A percentile compares a stretch with the other conserved stretches of the same genome.
These are phyloP conservation scores for Crithidia expoeki DNA, from an alignment of 208 protist species.

Conservation along the genomic window DNA sequence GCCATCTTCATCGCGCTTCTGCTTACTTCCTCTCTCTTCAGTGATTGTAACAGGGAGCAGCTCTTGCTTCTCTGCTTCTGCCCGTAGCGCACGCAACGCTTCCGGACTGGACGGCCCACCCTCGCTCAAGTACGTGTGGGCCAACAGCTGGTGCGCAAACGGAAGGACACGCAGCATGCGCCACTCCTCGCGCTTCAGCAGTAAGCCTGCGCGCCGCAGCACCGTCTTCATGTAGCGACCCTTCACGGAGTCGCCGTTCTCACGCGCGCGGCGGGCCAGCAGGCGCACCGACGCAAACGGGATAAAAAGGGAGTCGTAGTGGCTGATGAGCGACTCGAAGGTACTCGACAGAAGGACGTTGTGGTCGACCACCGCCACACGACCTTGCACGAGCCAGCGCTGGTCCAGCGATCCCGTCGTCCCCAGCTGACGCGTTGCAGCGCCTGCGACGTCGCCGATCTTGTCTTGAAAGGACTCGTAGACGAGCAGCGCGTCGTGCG, in stretches of 20 bases:
- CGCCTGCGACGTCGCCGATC: constrained; percentile 60
- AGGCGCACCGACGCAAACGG: constrained; percentile 75
- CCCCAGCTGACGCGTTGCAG: constrained; percentile 66
- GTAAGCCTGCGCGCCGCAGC: constrained; percentile 48
- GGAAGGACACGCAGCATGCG: constrained; percentile 75
- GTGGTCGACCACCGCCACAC: constrained; percentile 89
- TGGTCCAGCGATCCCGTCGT: constrained; percentile 60
- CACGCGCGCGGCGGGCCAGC: constrained; percentile 65
- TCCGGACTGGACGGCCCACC: constrained; percentile 53
- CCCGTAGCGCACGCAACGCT: constrained; percentile 53
- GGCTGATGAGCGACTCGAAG: constrained; percentile 75
- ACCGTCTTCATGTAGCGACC: constrained; percentile 61
- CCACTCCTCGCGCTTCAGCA: constrained; percentile 43
- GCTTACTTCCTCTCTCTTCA: neutral
- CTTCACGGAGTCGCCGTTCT: constrained; percentile 52
- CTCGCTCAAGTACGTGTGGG: constrained; percentile 74
- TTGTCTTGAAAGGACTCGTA: constrained; percentile 63
- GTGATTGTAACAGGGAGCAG: constrained; percentile 5
- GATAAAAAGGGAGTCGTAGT: constrained; percentile 89
- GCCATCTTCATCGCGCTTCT: neutral
- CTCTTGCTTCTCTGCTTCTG: constrained; percentile 41
- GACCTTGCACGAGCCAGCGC: constrained; percentile 87
- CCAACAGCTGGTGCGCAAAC: constrained; percentile 74
- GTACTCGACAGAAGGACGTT: constrained; percentile 80
- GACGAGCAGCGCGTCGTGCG: constrained; percentile 68